These are phyloP conservation scores for Venturia carpophila DNA, from an alignment of 2,329 filamentous ascomycete species.

Conservation along the genomic window DNA sequence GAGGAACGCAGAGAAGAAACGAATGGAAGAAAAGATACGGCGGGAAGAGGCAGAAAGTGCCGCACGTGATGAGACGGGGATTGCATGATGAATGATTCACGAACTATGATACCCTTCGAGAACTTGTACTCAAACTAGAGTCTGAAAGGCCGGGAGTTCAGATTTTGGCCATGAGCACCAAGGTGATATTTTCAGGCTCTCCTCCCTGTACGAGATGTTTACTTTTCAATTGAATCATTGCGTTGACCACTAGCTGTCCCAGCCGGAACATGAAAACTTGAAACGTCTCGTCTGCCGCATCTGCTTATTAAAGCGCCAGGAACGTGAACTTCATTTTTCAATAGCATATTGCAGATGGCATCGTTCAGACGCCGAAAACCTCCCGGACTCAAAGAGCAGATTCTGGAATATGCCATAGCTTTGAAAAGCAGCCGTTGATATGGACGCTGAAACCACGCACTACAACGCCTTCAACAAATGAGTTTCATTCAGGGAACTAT, in stretches of 20 bases:
- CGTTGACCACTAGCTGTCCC: too few species aligned
- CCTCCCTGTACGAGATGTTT: background rate
- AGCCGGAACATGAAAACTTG: background rate
- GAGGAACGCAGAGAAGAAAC: conserved; percentile 38
- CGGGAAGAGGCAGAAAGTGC: conserved; percentile 27
- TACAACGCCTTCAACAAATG: conserved; percentile 66
- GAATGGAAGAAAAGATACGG: conserved; percentile 38
- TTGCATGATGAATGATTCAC: conserved; percentile 5
- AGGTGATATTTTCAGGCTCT: background rate
- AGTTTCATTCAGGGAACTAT: conserved; percentile 37
- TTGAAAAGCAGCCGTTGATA: background rate
- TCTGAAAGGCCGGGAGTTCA: background rate
- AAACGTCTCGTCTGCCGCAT: background rate
- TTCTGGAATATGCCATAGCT: background rate
- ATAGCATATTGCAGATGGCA: background rate
- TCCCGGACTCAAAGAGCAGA: background rate
- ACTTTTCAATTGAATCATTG: background rate
- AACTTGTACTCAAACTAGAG: background rate
- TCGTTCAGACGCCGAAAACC: background rate
- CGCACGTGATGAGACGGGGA: background rate
- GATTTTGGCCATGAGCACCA: background rate
- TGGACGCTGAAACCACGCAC: conserved; percentile 67
- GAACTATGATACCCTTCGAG: conserved; percentile 12
- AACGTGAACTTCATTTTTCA: background rate
- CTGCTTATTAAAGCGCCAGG: background rate